A percentile compares a stretch with the other conserved stretches of the same genome.
These are phyloP conservation scores for Pulveroboletus ravenelii DNA, from an alignment of 768 basidiomycete species.

Conservation along the genomic window DNA sequence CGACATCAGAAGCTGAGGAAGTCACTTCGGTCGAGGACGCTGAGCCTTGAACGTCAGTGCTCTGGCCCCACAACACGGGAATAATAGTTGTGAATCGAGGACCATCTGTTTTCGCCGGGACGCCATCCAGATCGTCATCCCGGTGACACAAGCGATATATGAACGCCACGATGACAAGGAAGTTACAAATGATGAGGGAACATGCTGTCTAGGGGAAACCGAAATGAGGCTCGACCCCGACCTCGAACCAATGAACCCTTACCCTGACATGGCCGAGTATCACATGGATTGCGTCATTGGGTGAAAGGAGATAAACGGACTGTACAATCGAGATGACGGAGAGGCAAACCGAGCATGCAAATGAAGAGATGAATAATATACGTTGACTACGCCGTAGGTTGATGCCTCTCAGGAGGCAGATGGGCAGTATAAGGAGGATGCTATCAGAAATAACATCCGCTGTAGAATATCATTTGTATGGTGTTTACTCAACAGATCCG, in stretches of 20 bases:
- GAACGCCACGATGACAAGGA: slow-evolving; percentile 8
- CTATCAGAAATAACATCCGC: slow-evolving; percentile 11
- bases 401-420: background rate
- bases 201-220: slow-evolving; percentile 7
- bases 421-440: slow-evolving; percentile 3
- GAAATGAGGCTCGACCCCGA: background rate
- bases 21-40: background rate
- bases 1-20: background rate
- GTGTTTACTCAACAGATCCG: background rate
- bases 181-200: slow-evolving; percentile 10
- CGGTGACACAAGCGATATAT: slow-evolving; percentile 5
- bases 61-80: background rate
- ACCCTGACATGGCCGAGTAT: slow-evolving; percentile 14
- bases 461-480: background rate
- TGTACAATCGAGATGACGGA: slow-evolving; percentile 8
- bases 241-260: background rate
- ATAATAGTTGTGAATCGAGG: background rate
- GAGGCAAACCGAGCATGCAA: slow-evolving; percentile 12
- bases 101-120: too few species aligned
- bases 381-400: slow-evolving; percentile 1
- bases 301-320: background rate
- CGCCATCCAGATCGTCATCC: background rate
- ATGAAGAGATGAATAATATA: slow-evolving; percentile 7
- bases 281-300: background rate
- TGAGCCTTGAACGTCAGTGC: background rate